Evolutionary conservation across 2,329 filamentous ascomycete species (phyloP).

Genomic region (Malbranchea cinnamomea): DNA sequence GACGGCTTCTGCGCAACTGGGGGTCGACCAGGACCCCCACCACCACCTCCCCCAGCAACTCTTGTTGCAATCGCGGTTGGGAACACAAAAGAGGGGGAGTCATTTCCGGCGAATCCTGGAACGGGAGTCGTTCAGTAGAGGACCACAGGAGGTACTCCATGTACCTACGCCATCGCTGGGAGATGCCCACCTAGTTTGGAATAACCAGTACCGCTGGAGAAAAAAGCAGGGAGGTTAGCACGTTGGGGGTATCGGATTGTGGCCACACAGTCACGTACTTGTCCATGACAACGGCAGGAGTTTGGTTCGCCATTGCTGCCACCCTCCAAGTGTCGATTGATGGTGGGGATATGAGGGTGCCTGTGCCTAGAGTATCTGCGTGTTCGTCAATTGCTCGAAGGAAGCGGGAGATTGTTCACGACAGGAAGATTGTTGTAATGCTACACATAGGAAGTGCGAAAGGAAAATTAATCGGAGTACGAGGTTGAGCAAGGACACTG

Average conservation of each 20-base stretch:
- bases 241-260: constrained; percentile 13
- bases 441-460: no score
- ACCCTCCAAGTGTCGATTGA: no score
- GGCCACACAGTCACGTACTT: constrained; percentile 91
- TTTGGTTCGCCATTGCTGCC: constrained; percentile 77
- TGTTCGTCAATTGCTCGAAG: no score
- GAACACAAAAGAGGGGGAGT: constrained; percentile 98
- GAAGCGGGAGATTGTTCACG: no score
- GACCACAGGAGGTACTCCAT: no score
- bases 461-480: no score
- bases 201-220: constrained; percentile 85
- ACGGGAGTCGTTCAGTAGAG: constrained; percentile 20
- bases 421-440: no score
- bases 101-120: constrained; percentile 92
- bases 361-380: no score
- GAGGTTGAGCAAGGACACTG: no score
- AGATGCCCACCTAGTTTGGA: constrained; percentile 89
- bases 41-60: constrained; percentile 50
- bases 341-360: no score
- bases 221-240: constrained; percentile 9
- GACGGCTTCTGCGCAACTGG: constrained; percentile 89
- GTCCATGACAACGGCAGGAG: constrained; percentile 99
- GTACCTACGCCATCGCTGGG: no score
- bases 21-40: constrained; percentile 73
- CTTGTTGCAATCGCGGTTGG: constrained; percentile 97